phyloP scores from a whole-genome alignment of 2,329 filamentous ascomycete species.

The Arthrobotrys conoides region DNA sequence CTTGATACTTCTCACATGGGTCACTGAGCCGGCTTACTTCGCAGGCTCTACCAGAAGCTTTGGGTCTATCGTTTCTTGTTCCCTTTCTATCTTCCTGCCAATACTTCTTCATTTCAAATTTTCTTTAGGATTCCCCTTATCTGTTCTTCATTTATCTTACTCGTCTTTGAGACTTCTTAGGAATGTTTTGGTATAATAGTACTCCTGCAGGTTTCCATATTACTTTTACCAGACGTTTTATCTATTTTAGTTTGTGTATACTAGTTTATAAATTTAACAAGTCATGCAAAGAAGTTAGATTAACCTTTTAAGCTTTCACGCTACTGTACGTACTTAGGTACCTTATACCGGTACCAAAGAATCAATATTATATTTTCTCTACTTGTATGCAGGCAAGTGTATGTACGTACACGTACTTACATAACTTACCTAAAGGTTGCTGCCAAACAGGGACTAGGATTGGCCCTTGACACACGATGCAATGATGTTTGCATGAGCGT shows the following conservation, averaged over 20 bases:
- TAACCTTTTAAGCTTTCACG: conserved; percentile 38
- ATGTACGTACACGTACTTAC: neutral
- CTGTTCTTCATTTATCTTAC: conserved; percentile 24
- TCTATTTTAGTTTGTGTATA: neutral
- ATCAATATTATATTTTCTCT: conserved; percentile 22
- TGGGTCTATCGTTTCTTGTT: neutral
- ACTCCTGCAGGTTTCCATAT: neutral
- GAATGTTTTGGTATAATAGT: conserved; percentile 2
- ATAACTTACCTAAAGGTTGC: neutral
- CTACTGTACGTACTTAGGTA: conserved; percentile 8
- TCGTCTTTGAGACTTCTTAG: conserved; percentile 8
- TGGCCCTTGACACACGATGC: conserved; percentile 7
- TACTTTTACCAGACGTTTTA: neutral
- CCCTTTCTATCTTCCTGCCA: conserved; percentile 18
- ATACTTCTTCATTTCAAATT: conserved; percentile 27
- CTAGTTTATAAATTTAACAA: too few species aligned
- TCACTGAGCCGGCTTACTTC: neutral
- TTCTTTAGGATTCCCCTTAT: conserved; percentile 29
- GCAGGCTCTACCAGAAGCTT: neutral
- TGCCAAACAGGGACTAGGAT: conserved; percentile 19
- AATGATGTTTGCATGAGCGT: conserved; percentile 13
- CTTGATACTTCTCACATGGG: conserved; percentile 28
- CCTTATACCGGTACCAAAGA: conserved; percentile 25
- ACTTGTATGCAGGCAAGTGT: neutral
- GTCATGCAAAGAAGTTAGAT: conserved; percentile 22